phyloP scores from a whole-genome alignment of 805 yeast species.

The Schwanniomyces yamadae region DNA sequence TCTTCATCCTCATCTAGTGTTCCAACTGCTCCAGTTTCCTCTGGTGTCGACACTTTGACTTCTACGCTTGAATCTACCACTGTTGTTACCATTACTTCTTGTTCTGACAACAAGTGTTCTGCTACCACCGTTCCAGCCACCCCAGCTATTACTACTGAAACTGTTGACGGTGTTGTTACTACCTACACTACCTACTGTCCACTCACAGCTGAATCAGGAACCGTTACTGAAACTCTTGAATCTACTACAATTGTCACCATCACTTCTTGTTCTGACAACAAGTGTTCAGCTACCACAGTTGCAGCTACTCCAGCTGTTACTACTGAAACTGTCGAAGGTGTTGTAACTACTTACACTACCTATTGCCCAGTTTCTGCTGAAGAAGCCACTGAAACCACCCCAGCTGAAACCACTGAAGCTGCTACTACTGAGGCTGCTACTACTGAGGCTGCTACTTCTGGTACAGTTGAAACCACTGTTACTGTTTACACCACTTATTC shows the following conservation, averaged over 20 bases:
- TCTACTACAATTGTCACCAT: slow-evolving; percentile 32
- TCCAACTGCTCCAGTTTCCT: slow-evolving; percentile 11
- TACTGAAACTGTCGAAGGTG: slow-evolving; percentile 26
- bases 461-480: slow-evolving; percentile 12
- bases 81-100: slow-evolving; percentile 35
- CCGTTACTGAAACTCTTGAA: slow-evolving; percentile 22
- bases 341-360: slow-evolving; percentile 34
- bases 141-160: slow-evolving; percentile 28
- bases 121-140: slow-evolving; percentile 28
- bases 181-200: slow-evolving; percentile 10
- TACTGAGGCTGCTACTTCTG: slow-evolving; percentile 18
- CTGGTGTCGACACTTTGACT: slow-evolving; percentile 16
- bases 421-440: slow-evolving; percentile 23
- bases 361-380: slow-evolving; percentile 31
- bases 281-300: slow-evolving; percentile 27
- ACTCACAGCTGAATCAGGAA: slow-evolving; percentile 23
- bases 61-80: slow-evolving; percentile 20
- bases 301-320: slow-evolving; percentile 27
- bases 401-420: slow-evolving; percentile 26
- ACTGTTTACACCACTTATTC: no score
- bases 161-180: slow-evolving; percentile 8
- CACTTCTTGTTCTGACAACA: slow-evolving; percentile 34
- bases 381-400: slow-evolving; percentile 17
- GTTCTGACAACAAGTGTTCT: slow-evolving; percentile 32
- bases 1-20: slow-evolving; percentile 28